phyloP scores from a whole-genome alignment of 2,329 filamentous ascomycete genomes.

The Fusarium sp. region DNA sequence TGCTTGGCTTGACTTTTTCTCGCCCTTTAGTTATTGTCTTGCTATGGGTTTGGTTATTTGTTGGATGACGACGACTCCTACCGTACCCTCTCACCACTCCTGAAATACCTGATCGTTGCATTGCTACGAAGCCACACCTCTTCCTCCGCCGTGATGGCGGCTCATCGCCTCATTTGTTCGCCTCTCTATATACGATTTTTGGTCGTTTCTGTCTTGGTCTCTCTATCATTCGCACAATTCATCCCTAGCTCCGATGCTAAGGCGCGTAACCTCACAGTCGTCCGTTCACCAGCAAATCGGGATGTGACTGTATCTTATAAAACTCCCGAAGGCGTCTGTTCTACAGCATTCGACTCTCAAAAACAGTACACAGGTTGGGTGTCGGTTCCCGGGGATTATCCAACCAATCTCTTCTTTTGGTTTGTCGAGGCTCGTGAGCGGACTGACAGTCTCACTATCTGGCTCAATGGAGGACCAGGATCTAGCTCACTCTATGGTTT shows the following conservation, averaged over 20 bases:
- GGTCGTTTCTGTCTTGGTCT: conserved; percentile 27
- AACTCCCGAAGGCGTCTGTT: conserved; percentile 66
- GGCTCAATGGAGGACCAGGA: conserved; percentile 74
- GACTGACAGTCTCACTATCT: conserved; percentile 61
- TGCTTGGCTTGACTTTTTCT: conserved; percentile 11
- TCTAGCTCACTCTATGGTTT: conserved; percentile 70
- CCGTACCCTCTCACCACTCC: conserved; percentile 26
- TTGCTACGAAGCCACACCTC: background rate
- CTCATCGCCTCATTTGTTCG: background rate
- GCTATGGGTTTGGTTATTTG: conserved; percentile 26
- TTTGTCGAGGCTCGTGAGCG: conserved; percentile 56
- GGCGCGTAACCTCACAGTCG: conserved; percentile 58
- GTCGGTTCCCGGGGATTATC: conserved; percentile 62
- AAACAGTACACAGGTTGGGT: conserved; percentile 78
- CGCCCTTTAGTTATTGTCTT: conserved; percentile 7
- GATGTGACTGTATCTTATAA: conserved; percentile 75
- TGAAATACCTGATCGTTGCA: background rate
- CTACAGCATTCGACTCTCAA: conserved; percentile 69
- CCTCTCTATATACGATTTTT: conserved; percentile 19
- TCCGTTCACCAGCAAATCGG: conserved; percentile 68
- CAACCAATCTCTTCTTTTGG: conserved; percentile 62
- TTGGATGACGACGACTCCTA: conserved; percentile 35
- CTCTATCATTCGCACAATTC: conserved; percentile 45
- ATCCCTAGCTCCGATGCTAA: conserved; percentile 40
- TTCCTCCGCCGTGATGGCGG: conserved; percentile 19